Conservation (phyloP, 2,329 filamentous ascomycete genomes). For the Pseudocercospora fijiensis region DNA sequence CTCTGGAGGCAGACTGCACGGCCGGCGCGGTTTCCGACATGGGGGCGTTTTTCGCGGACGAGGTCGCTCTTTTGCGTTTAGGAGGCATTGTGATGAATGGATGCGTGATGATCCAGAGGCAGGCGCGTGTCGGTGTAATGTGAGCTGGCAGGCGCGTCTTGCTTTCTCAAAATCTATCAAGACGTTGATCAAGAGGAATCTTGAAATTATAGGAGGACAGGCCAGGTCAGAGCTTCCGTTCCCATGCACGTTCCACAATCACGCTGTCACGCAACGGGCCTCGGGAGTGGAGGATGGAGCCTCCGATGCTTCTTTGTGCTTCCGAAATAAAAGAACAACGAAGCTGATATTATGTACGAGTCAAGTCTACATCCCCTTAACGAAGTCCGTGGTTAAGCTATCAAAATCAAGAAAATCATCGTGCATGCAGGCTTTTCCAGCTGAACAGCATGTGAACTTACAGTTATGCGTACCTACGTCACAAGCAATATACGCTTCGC, state of each 20-base stretch:
- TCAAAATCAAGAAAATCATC: neutral
- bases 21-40: conserved; percentile 7
- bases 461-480: neutral
- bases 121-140: neutral
- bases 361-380: neutral
- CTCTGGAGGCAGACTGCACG: conserved; percentile 59
- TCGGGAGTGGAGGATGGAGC: neutral
- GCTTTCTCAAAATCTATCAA: neutral
- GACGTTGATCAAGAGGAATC: neutral
- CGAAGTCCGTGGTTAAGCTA: neutral
- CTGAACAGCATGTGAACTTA: conserved; percentile 1
- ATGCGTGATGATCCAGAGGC: neutral
- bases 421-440: neutral
- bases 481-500: neutral
- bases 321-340: neutral
- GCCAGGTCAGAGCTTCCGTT: neutral
- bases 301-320: neutral
- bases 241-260: neutral
- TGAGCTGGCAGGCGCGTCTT: neutral
- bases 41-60: conserved; percentile 44
- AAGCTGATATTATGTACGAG: neutral
- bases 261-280: neutral
- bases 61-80: conserved; percentile 78
- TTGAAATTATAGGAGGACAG: neutral
- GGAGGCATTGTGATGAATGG: conserved; percentile 30